Conservation (phyloP, 139 green algal genomes). For the Penium margaritaceum region DNA sequence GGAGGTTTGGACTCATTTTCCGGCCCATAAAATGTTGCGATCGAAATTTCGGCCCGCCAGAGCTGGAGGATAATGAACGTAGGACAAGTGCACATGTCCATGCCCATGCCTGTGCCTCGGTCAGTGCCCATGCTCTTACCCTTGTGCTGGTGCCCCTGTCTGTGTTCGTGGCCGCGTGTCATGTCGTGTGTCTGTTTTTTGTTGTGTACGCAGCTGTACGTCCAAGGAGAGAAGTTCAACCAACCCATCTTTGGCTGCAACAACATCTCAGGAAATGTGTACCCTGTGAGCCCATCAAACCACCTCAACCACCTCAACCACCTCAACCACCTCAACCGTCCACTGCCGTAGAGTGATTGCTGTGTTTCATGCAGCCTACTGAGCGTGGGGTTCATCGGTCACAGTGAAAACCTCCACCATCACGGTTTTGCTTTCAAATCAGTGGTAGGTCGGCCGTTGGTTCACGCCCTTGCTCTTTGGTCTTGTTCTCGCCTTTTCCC, state of each 20-base stretch:
- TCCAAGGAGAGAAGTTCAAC: conserved; percentile 73
- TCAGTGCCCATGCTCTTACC: not conserved
- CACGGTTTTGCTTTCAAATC: no score
- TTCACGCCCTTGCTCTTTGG: no score
- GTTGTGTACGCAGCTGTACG: conserved; percentile 54
- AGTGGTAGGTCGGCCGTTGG: no score
- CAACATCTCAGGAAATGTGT: conserved; percentile 67
- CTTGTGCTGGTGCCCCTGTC: not conserved
- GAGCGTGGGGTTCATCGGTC: no score
- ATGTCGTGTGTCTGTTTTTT: no score
- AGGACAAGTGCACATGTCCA: no score
- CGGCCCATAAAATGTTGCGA: no score
- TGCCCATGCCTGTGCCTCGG: not conserved
- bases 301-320: not conserved
- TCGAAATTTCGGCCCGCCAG: no score
- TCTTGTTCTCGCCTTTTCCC: no score
- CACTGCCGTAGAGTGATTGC: not conserved
- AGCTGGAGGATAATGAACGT: no score
- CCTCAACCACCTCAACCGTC: not conserved
- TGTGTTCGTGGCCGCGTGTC: not conserved
- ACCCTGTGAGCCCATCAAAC: conserved; percentile 34
- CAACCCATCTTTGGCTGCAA: conserved; percentile 93
- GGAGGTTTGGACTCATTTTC: no score
- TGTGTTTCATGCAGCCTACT: not conserved
- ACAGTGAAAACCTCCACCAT: no score